Conservation (phyloP, 2,329 filamentous ascomycete genomes). For the Ascochyta koolunga region DNA sequence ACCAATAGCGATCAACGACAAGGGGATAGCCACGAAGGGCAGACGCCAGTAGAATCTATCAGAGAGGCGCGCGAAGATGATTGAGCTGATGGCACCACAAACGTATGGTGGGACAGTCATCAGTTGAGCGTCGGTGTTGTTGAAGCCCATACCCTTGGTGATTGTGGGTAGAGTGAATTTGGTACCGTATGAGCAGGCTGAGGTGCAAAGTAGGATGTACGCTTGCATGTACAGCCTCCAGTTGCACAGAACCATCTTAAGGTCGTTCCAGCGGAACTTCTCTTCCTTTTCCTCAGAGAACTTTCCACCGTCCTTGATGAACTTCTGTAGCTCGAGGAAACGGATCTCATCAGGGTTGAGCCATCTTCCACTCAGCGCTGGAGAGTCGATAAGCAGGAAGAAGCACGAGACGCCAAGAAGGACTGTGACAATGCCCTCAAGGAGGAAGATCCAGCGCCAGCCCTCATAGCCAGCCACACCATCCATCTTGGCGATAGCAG, state of each 20-base stretch:
- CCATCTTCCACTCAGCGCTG: constrained; percentile 25
- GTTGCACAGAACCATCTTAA: constrained; percentile 34
- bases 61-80: constrained; percentile 30
- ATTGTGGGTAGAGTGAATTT: constrained; percentile 41
- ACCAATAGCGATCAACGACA: constrained; percentile 43
- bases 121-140: constrained; percentile 36
- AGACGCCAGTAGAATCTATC: constrained; percentile 36
- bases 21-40: constrained; percentile 33
- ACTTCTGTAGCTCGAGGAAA: constrained; percentile 31
- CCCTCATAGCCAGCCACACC: constrained; percentile 49
- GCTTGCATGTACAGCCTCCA: constrained; percentile 41
- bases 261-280: constrained; percentile 29
- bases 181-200: constrained; percentile 37
- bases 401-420: constrained; percentile 31
- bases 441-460: constrained; percentile 54
- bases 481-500: constrained; percentile 47
- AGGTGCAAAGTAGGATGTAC: constrained; percentile 33
- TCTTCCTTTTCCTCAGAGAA: constrained; percentile 24
- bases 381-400: constrained; percentile 36
- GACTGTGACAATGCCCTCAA: constrained; percentile 49
- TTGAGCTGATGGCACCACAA: constrained; percentile 30
- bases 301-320: constrained; percentile 31
- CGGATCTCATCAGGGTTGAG: constrained; percentile 32
- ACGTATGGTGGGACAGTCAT: constrained; percentile 39
- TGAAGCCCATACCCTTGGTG: constrained; percentile 38